phyloP scores from a whole-genome alignment of 495 filamentous ascomycete species.

The Patellaria atrata region DNA sequence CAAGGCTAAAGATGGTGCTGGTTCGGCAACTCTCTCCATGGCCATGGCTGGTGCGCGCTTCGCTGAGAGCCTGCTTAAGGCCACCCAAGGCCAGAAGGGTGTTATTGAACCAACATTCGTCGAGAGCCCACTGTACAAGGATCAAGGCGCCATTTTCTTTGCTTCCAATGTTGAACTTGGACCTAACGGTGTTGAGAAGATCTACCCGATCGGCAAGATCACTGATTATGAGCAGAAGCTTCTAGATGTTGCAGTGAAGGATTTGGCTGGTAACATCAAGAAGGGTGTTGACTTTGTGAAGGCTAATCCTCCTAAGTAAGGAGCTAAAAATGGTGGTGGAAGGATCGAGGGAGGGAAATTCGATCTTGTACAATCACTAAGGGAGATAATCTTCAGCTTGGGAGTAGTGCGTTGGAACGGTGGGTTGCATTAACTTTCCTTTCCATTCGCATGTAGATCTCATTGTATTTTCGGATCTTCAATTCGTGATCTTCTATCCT shows the following conservation, averaged over 20 bases:
- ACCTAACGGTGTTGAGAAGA: constrained; percentile 90
- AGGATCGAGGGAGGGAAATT: too few relatives aligned
- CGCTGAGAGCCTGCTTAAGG: constrained; percentile 86
- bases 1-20: constrained; percentile 95
- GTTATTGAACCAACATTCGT: constrained; percentile 95
- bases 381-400: too few relatives aligned
- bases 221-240: constrained; percentile 78
- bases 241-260: constrained; percentile 63
- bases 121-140: constrained; percentile 93
- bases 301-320: constrained; percentile 48
- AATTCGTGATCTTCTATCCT: too few relatives aligned
- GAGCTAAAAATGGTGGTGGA: neutral
- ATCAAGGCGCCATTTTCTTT: constrained; percentile 92
- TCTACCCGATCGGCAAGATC: constrained; percentile 68
- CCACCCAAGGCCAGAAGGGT: constrained; percentile 84
- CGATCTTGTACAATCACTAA: too few relatives aligned
- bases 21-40: constrained; percentile 97
- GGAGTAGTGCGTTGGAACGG: too few relatives aligned
- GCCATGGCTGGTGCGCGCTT: constrained; percentile 96
- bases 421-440: too few relatives aligned
- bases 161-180: constrained; percentile 86
- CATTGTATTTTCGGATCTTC: too few relatives aligned
- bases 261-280: constrained; percentile 81
- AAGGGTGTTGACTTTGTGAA: constrained; percentile 62
- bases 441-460: too few relatives aligned